Conservation (phyloP, 345 rosid species). For the Brassica rapa region DNA sequence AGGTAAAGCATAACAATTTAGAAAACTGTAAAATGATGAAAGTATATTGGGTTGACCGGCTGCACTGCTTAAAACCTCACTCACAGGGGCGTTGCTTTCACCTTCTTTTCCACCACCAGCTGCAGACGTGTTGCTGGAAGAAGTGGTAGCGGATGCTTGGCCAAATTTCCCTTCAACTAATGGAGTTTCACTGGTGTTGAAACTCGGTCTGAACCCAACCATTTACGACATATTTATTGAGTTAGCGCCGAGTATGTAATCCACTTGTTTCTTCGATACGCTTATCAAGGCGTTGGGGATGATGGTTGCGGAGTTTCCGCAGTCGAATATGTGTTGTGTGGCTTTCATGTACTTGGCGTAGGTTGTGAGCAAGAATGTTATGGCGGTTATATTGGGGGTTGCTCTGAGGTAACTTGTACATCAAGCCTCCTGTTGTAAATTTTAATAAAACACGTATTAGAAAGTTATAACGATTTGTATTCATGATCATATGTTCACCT, state of each 20-base stretch:
- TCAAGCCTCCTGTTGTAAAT: not conserved
- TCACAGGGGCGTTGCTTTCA: too few relatives aligned
- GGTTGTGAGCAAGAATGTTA: constrained; percentile 76
- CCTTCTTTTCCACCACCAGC: too few relatives aligned
- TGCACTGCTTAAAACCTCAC: too few relatives aligned
- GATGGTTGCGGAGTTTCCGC: constrained; percentile 59
- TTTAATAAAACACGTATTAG: too few relatives aligned
- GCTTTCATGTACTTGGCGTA: constrained; percentile 85
- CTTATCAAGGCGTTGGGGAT: constrained; percentile 50
- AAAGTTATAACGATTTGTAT: too few relatives aligned
- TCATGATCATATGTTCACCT: too few relatives aligned
- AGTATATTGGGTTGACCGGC: too few relatives aligned
- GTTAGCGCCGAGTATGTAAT: constrained; percentile 74
- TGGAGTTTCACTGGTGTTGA: not conserved
- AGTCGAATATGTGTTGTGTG: constrained; percentile 54
- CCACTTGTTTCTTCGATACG: constrained; percentile 82
- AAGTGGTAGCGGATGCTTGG: too few relatives aligned
- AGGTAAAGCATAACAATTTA: too few relatives aligned
- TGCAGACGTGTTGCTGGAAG: too few relatives aligned
- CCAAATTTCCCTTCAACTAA: too few relatives aligned
- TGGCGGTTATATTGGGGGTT: constrained; percentile 86
- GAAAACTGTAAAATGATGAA: too few relatives aligned
- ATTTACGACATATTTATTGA: constrained; percentile 48
- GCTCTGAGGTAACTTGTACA: constrained; percentile 69
- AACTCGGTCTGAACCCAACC: constrained; percentile 79